Evolutionary conservation across 129 eudicot genomes (phyloP), one percentile per base, ranked within the genome.

Genomic region (Calendula officinalis): DNA sequence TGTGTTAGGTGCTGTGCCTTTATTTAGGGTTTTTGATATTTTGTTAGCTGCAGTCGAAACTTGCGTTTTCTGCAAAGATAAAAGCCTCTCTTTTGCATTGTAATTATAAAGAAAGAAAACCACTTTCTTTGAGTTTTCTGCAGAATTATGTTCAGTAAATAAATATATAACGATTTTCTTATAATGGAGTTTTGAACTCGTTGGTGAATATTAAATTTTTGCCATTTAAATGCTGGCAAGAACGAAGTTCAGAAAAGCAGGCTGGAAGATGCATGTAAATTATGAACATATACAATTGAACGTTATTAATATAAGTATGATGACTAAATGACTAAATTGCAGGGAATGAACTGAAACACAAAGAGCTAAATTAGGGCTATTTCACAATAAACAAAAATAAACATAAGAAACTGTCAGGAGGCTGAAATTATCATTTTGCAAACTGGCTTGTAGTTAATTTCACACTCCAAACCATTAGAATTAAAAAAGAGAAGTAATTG

Each of bases 21-120:
- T 46, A 22, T 34, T 7, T 56, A 65, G 72, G 75, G 65, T 60
- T 73, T 73, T 65, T 10, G 54, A 33, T 37, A 33, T 73, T 73
- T 65, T 10, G 54, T 33, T 37, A 33, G 69, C 64, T 71, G 48
- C 39, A 41, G 30, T 13, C 8, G 39, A 41, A 27, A 10, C 30
- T 10, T 42, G 38, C 40, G 4, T 50, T n/a, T 39, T 17, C 4
- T 35, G 16, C 22, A 4, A 48, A 40, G 36, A 27, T 11, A 13
- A 4, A 34, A 36, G 30, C 30, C 30, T 22, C 30, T 22, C 30
- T 22, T 22, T 22, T 2, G 30, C 30, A 22, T 22, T 22, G 30
- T 22, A 22, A 22, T 22, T 22, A 22, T 22, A 22, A 22, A 22
- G 30, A 22, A 22, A 22, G 30, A 22, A 22, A 22, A 22, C 30